Evolutionary conservation across 2,329 filamentous ascomycete species (phyloP).

Genomic region (Cercospora sp.): DNA sequence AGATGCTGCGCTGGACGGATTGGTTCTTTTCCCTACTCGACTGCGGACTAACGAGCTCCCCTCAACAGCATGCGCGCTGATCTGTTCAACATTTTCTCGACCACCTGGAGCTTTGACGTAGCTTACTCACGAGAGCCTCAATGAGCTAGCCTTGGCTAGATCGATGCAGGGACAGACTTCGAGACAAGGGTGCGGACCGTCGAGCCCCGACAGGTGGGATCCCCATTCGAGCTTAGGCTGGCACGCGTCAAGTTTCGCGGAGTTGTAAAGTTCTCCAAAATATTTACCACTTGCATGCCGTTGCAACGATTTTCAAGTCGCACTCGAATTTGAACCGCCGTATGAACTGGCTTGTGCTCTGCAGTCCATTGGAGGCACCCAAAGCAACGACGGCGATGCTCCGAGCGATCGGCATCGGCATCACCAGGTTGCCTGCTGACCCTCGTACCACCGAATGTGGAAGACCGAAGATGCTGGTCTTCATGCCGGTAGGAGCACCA

Average conservation of each 20-base stretch:
- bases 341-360: neutral
- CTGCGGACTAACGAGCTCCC: neutral
- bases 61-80: slow-evolving; percentile 6
- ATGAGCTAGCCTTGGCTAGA: neutral
- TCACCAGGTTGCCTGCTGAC: neutral
- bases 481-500: neutral
- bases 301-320: neutral
- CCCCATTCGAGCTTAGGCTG: neutral
- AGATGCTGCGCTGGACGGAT: neutral
- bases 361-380: neutral
- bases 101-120: slow-evolving; percentile 17
- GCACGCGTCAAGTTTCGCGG: neutral
- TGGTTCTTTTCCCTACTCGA: neutral
- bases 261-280: neutral
- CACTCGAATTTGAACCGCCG: neutral
- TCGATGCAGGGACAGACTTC: slow-evolving; percentile 1
- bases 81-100: slow-evolving; percentile 11
- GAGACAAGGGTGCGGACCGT: slow-evolving; percentile 1
- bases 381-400: neutral
- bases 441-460: neutral
- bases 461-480: neutral
- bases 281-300: neutral
- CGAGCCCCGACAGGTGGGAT: neutral
- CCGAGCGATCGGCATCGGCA: neutral
- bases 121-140: slow-evolving; percentile 6